A percentile compares a stretch with the other conserved stretches of the same genome.
These are phyloP conservation scores for Chlamydomonas incerta DNA, from an alignment of 139 green algal genomes.

Conservation along the genomic window DNA sequence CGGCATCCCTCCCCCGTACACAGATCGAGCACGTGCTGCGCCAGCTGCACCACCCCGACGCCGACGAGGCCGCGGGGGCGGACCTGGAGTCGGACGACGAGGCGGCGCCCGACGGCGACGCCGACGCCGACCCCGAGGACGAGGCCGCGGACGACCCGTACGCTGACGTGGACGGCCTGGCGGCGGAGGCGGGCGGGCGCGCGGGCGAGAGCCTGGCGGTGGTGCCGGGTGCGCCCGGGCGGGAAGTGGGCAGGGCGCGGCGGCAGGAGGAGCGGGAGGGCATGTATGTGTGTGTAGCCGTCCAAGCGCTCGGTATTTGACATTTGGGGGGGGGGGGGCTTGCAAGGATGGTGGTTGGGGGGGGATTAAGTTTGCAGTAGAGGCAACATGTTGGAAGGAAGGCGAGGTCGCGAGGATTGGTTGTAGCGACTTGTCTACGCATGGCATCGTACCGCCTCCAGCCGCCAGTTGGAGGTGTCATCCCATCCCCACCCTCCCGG, in stretches of 20 bases:
- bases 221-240: not conserved
- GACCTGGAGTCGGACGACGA: conserved; percentile 13
- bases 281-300: not conserved
- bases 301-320: no score
- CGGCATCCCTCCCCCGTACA: no score
- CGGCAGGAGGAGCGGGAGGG: not conserved
- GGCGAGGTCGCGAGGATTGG: no score
- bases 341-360: no score
- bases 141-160: conserved; percentile 20
- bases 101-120: conserved; percentile 22
- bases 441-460: no score
- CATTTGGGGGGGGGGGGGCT: no score
- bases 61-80: not conserved
- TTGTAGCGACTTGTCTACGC: no score
- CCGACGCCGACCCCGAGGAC: conserved; percentile 15
- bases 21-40: conserved; percentile 33
- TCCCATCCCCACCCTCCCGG: no score
- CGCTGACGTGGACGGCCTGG: conserved; percentile 37
- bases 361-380: no score
- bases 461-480: no score
- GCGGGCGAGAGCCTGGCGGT: not conserved
- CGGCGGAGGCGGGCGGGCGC: not conserved
- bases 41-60: conserved; percentile 1
- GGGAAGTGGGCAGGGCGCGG: no score
- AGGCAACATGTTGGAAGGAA: no score